phyloP scores from a whole-genome alignment of 495 filamentous ascomycete genomes.

The Penicillium taxi region DNA sequence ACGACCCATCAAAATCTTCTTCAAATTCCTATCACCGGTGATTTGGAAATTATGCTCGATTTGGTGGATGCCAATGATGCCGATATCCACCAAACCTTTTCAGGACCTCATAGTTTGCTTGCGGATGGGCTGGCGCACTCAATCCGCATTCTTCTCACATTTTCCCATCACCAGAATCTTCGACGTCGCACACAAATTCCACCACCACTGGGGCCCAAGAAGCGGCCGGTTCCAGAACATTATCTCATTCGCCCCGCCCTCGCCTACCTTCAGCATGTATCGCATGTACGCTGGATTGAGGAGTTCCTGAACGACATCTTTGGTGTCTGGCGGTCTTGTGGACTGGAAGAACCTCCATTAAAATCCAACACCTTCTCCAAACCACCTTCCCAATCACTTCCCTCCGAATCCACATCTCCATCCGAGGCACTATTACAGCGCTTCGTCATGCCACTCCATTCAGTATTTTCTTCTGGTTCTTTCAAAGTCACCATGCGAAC shows the following conservation, averaged over 20 bases:
- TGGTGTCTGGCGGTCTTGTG: constrained; percentile 33
- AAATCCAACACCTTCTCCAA: constrained; percentile 24
- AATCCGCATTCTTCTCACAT: constrained; percentile 61
- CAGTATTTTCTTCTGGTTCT: constrained; percentile 28
- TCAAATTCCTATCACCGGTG: constrained; percentile 45
- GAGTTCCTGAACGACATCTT: constrained; percentile 31
- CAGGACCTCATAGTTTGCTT: constrained; percentile 26
- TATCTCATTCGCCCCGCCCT: constrained; percentile 58
- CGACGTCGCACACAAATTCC: constrained; percentile 53
- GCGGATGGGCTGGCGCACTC: constrained; percentile 51
- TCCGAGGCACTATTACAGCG: constrained; percentile 34
- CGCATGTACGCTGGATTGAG: constrained; percentile 32
- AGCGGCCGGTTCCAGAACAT: constrained; percentile 44
- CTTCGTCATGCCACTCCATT: constrained; percentile 38
- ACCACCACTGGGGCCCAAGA: constrained; percentile 46
- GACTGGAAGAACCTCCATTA: constrained; percentile 28
- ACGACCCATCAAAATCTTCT: constrained; percentile 50
- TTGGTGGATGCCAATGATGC: constrained; percentile 51
- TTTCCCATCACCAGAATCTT: constrained; percentile 62
- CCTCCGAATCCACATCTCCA: constrained; percentile 12
- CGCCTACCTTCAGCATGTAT: constrained; percentile 54
- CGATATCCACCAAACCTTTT: constrained; percentile 3
- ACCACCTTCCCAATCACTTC: constrained; percentile 1
- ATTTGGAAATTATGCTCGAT: constrained; percentile 54
- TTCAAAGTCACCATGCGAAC: constrained; percentile 42